A percentile compares a stretch with the other conserved stretches of the same genome.
Conservation (phyloP, 768 basidiomycete genomes). For the Podaxis sp. region DNA sequence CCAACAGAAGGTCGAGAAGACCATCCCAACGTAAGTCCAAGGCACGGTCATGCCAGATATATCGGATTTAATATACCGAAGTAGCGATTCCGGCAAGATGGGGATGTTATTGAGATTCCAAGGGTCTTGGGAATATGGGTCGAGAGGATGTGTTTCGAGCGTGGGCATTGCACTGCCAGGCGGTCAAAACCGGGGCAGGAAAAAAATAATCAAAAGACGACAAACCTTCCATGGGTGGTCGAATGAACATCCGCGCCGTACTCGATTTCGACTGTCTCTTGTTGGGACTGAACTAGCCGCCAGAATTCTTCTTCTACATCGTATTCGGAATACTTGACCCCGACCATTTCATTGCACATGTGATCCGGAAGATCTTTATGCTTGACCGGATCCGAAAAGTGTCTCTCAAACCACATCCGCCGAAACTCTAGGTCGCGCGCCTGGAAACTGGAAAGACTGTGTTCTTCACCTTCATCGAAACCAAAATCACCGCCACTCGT, state of each 20-base stretch:
- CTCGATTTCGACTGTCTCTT: conserved; percentile 95
- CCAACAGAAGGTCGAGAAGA: conserved; percentile 99
- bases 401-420: conserved; percentile 82
- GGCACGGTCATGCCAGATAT: conserved; percentile 99
- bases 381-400: conserved; percentile 40
- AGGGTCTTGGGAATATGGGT: conserved; percentile 84
- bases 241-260: conserved; percentile 99
- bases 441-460: conserved; percentile 88
- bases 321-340: conserved; percentile 74
- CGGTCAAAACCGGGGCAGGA: conserved; percentile 10
- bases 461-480: conserved; percentile 97
- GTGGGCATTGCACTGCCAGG: conserved; percentile 86
- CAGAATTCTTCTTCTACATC: conserved; percentile 97
- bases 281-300: conserved; percentile 87
- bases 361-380: conserved; percentile 46
- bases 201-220: not conserved
- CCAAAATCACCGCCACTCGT: conserved; percentile 95
- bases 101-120: conserved; percentile 99
- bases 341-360: conserved; percentile 51
- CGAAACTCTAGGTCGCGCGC: conserved; percentile 89
- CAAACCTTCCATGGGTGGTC: conserved; percentile 93
- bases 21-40: conserved; percentile 99
- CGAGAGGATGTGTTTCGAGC: conserved; percentile 87
- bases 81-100: conserved; percentile 86
- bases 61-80: conserved; percentile 97